phyloP scores from a whole-genome alignment of 163 green algal species.

The Chlorella variabilis region DNA sequence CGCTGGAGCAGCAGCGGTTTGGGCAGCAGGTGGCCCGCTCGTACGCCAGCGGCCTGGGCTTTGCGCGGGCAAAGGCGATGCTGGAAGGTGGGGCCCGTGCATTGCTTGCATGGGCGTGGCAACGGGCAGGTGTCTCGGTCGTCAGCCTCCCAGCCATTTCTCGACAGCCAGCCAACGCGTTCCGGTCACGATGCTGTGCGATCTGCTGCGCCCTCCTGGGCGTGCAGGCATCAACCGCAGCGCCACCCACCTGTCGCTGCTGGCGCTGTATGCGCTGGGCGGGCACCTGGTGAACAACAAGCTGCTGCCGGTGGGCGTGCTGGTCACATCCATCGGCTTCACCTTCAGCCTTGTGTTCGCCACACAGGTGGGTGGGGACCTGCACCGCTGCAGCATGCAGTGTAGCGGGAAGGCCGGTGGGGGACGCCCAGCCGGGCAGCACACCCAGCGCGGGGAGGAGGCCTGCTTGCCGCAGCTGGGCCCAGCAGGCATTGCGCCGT shows the following conservation, averaged over 20 bases:
- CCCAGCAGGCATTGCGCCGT: too few relatives aligned
- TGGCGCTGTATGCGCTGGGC: conserved; percentile 80
- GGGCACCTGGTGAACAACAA: conserved; percentile 35
- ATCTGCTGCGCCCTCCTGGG: neutral
- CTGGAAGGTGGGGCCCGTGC: conserved; percentile 48
- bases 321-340: conserved; percentile 90
- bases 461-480: too few relatives aligned
- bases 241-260: conserved; percentile 80
- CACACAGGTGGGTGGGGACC: conserved; percentile 58
- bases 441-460: too few relatives aligned
- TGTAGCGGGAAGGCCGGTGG: too few relatives aligned
- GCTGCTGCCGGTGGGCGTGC: conserved; percentile 75
- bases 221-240: conserved; percentile 78
- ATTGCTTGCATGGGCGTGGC: too few relatives aligned
- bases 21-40: conserved; percentile 62
- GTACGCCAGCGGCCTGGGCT: conserved; percentile 58
- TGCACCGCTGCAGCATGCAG: neutral
- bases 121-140: too few relatives aligned
- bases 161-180: too few relatives aligned
- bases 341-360: conserved; percentile 86
- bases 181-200: too few relatives aligned
- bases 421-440: too few relatives aligned
- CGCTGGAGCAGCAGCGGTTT: conserved; percentile 83
- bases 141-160: too few relatives aligned
- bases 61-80: conserved; percentile 75